Base-by-base conservation (phyloP, 2,329 filamentous ascomycete species). In the Sordariomycetes sp. region DNA sequence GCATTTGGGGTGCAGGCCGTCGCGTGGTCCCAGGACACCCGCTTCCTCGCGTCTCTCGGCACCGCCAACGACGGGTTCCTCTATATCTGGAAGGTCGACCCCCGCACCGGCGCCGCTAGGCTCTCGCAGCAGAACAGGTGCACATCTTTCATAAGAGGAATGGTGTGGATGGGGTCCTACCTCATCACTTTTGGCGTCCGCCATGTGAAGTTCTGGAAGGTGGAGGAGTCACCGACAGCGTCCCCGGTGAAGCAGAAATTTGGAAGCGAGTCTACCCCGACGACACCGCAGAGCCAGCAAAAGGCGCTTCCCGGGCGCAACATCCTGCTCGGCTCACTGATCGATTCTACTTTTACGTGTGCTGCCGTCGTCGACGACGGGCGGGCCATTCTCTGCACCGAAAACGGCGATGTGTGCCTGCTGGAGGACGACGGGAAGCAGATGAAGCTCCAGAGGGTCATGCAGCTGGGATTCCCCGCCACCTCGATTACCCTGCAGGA, bases 61-160 rank as follows among this genome's bases (percentile, higher is more conserved):
- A 82, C 87, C 20, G 81, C 87, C 57, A 96, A 96, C 67, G 94
- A 99, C 70, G 92, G 92, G 1, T 97, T 95, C 66, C 76, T 99
- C 22, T 95, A 92, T 67, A 79, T 97, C 32, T 97, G 92, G 91
- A 83, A 78, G 62, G 81, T 96, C 62, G 90, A 95, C 65, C 73
- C 86, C n/a, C 86, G 84, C 54, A 94, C 83, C 10, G 92, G 91
- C 20, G 80, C 86, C 22, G 86, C 90, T 1, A 90, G 79, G 63
- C 75, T 97, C 36, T 80, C 92, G 78, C 67, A 96, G 80, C 76
- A 97, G 64, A 84, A 97, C 70, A 89, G 94, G 68, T 97, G 94
- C 71, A 97, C 91, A 7, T 90, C 89, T 20, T 84, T 84, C 60
- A 81, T 97, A 64, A 86, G 85, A 61, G 85, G 86, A 56, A 95